Base-by-base conservation (phyloP, 345 rosid species). In the Aethionema arabicum region DNA sequence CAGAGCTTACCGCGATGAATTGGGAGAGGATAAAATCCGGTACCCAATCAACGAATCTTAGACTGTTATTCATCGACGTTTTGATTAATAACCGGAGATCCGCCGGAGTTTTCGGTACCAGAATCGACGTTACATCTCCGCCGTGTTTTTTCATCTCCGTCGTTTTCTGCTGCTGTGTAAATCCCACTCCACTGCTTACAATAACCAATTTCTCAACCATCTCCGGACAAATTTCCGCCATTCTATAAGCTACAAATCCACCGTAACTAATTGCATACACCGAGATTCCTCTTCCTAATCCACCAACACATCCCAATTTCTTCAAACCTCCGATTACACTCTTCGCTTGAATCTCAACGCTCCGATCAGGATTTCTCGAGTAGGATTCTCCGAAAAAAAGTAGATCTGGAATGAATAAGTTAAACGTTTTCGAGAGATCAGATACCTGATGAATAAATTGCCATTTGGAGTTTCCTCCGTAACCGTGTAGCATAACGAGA, bases 191-290 rank as follows among this genome's bases (percentile, higher is more conserved):
- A 50, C 82, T 79, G 13, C 90, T 87, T 47, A 85, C 79, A 0
- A 87, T 87, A 76, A 79, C 93, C 10, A 84, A 56, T 67, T 76
- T 87, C 72, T 85, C 90, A 54, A 87, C 75, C 65, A 48, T 79
- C 50, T 56, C 68, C 8, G 78, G 72, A 61, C 63, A 66, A 0
- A 85, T 69, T 75, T 85, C 80, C 9, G 95, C 95, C 82, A 87
- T 80, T 70, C 70, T 74, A 70, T 80, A 85, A 38, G 84, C 95
- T 63, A 87, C 95, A 59, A 69, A 85, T 27, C 95, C 97, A 0
- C 97, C 97, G 47, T 90, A 87, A 21, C 97, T 90, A 11, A 90
- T 76, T 10, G 88, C 76, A 47, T 79, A 85, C 16, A 80, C 75
- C 0, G 79, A 68, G 50, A 66, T 7, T 33, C 33, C 11, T 11